phyloP scores from a whole-genome alignment of 2,329 filamentous ascomycete species.

The Penicillium digitatum region DNA sequence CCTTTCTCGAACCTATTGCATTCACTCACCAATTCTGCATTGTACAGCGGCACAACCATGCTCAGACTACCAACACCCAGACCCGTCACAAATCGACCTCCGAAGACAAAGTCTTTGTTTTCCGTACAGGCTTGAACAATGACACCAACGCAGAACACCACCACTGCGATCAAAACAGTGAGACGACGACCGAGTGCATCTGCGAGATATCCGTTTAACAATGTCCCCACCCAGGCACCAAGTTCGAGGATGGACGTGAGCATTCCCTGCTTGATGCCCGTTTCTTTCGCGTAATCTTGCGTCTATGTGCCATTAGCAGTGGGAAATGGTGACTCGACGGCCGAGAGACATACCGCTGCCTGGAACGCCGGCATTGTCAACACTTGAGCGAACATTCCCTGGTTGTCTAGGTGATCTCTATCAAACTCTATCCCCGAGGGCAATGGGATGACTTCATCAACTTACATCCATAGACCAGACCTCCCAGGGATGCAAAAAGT shows the following conservation, averaged over 20 bases:
- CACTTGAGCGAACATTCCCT: conserved; percentile 72
- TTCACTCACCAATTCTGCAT: conserved; percentile 30
- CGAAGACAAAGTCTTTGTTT: conserved; percentile 34
- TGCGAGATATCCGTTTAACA: conserved; percentile 38
- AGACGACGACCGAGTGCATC: conserved; percentile 36
- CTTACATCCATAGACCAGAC: conserved; percentile 57
- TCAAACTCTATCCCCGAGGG: not conserved
- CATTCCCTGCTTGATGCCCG: conserved; percentile 30
- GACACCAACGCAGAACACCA: conserved; percentile 37
- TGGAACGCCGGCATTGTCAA: conserved; percentile 50
- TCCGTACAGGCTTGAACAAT: conserved; percentile 37
- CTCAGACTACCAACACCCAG: conserved; percentile 42
- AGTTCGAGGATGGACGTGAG: conserved; percentile 42
- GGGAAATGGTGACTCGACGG: not conserved
- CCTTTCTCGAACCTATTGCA: not conserved
- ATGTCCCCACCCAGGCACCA: conserved; percentile 38
- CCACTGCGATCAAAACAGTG: conserved; percentile 33
- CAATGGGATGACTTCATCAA: not conserved
- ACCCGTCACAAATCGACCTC: conserved; percentile 42
- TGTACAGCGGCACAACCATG: conserved; percentile 43
- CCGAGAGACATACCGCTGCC: conserved; percentile 42
- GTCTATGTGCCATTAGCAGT: conserved; percentile 18
- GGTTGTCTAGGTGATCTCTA: conserved; percentile 51
- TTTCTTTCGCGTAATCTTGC: conserved; percentile 25
- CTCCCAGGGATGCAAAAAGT: conserved; percentile 52